phyloP scores from a whole-genome alignment of 1,139 yeast genomes.

The Spathaspora sp. region DNA sequence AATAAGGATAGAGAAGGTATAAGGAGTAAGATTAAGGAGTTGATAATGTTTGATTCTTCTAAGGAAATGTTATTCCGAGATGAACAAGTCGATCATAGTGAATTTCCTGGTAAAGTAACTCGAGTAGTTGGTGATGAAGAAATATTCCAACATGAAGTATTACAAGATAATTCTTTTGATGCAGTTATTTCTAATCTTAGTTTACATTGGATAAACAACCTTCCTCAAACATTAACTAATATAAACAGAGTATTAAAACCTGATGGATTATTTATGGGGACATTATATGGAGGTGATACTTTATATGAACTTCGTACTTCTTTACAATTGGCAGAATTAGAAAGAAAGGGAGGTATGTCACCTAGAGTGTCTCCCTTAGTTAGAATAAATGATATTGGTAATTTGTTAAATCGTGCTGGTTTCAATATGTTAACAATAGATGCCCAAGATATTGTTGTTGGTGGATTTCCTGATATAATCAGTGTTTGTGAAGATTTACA shows the following conservation, averaged over 20 bases:
- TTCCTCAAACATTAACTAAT: slow-evolving; percentile 60
- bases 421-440: slow-evolving; percentile 81
- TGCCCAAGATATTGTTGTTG: slow-evolving; percentile 78
- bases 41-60: slow-evolving; percentile 71
- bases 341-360: slow-evolving; percentile 74
- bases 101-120: slow-evolving; percentile 43
- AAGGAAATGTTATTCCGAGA: slow-evolving; percentile 54
- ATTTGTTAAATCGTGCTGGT: slow-evolving; percentile 70
- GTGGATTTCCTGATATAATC: slow-evolving; percentile 73
- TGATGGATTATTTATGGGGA: slow-evolving; percentile 80
- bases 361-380: slow-evolving; percentile 83
- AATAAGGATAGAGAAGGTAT: slow-evolving; percentile 54
- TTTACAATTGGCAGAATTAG: slow-evolving; percentile 79
- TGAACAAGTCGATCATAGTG: slow-evolving; percentile 30
- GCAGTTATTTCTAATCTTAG: slow-evolving; percentile 74
- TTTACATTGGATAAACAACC: slow-evolving; percentile 83
- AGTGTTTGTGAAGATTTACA: slow-evolving; percentile 71
- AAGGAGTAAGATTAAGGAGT: slow-evolving; percentile 50
- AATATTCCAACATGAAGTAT: slow-evolving; percentile 39
- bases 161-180: slow-evolving; percentile 53
- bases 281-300: slow-evolving; percentile 86
- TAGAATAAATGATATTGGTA: slow-evolving; percentile 74
- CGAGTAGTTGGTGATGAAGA: slow-evolving; percentile 71
- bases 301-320: slow-evolving; percentile 77
- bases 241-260: slow-evolving; percentile 68